Conservation (phyloP, 2,329 filamentous ascomycete species). For the Talaromyces pinophilus region DNA sequence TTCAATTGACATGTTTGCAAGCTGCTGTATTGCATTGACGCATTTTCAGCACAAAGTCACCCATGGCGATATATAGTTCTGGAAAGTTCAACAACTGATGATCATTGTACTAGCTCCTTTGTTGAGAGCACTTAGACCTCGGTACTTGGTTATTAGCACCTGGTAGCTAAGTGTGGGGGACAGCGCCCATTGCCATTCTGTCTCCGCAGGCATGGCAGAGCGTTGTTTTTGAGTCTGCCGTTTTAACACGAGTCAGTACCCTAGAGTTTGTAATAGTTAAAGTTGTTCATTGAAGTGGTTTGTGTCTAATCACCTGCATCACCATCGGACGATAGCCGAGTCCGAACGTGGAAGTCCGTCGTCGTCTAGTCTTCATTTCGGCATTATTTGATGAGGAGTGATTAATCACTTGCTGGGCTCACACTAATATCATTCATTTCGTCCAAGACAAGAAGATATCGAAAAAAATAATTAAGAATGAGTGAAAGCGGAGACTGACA, state of each 20-base stretch:
- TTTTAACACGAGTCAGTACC: background rate
- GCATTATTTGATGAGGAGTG: background rate
- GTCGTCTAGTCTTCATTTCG: background rate
- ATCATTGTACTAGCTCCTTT: background rate
- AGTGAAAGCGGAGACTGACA: slow-evolving; percentile 3
- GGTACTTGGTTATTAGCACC: background rate
- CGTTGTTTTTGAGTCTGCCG: background rate
- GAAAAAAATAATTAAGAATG: background rate
- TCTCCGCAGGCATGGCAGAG: background rate
- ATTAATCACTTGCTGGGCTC: background rate
- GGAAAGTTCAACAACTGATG: background rate
- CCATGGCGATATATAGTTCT: background rate
- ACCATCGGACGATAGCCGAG: background rate
- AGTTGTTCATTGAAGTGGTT: background rate
- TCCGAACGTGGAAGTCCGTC: background rate
- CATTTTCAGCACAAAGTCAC: background rate
- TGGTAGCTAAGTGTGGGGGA: background rate
- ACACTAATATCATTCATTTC: background rate
- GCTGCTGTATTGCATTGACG: background rate
- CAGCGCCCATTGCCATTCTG: background rate
- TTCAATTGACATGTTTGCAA: slow-evolving; percentile 10
- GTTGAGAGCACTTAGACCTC: background rate
- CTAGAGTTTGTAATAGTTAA: background rate
- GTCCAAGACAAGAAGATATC: background rate
- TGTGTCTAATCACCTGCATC: background rate